phyloP scores from a whole-genome alignment of 2,329 filamentous ascomycete genomes.

The Diaporthe nobilis region DNA sequence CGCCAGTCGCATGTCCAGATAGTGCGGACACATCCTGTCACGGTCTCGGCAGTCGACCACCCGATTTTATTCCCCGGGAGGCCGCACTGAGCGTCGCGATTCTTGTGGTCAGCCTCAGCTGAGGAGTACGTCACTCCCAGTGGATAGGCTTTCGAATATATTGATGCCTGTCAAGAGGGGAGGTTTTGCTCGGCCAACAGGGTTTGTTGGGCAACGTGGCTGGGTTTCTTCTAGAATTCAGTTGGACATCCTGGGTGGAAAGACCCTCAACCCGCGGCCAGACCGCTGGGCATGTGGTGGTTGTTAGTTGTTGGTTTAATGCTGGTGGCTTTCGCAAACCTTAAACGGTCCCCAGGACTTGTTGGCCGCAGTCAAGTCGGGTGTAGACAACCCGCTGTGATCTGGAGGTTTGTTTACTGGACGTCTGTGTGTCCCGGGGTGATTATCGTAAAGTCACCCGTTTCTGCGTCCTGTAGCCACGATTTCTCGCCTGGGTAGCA shows the following conservation, averaged over 20 bases:
- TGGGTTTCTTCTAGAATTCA: neutral
- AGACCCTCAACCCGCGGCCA: neutral
- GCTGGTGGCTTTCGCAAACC: neutral
- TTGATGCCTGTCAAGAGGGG: neutral
- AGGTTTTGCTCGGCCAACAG: neutral
- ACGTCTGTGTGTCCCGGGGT: neutral
- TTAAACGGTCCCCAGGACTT: neutral
- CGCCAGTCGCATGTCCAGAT: neutral
- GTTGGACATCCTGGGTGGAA: neutral
- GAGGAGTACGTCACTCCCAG: neutral
- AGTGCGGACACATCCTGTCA: neutral
- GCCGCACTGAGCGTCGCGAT: slow-evolving; percentile 15
- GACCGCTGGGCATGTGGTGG: neutral
- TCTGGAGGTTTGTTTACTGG: neutral
- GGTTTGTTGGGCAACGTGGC: slow-evolving; percentile 1
- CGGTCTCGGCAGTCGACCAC: slow-evolving; percentile 21
- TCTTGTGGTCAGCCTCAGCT: neutral
- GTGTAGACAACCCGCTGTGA: neutral
- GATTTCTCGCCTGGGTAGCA: neutral
- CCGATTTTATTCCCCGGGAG: slow-evolving; percentile 11
- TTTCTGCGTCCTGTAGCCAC: neutral
- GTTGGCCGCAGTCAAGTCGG: neutral
- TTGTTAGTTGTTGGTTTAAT: neutral
- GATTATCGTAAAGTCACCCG: neutral
- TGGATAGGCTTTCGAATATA: slow-evolving; percentile 1